Evolutionary conservation across 805 yeast species (phyloP).

Genomic region (Schizosaccharomyces lindneri): DNA sequence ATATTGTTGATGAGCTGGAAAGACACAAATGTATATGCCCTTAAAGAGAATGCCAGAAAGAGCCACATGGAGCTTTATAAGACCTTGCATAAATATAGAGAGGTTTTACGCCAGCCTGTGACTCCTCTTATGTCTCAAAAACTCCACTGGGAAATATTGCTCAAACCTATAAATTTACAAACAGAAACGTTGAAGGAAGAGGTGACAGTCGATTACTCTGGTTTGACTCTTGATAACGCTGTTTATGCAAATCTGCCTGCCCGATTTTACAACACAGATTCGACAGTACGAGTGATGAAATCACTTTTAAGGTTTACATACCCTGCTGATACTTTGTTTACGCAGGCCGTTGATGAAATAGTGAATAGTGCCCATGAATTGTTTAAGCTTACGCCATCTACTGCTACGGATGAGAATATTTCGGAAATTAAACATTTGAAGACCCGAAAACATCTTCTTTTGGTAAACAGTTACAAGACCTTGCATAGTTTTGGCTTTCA

Average conservation of each 20-base stretch:
- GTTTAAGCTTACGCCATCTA: constrained; percentile 53
- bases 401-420: constrained; percentile 47
- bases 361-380: constrained; percentile 25
- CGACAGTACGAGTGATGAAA: not conserved
- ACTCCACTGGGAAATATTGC: not conserved
- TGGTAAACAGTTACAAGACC: constrained; percentile 56
- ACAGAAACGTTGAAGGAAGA: not conserved
- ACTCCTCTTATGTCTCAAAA: constrained; percentile 4
- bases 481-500: constrained; percentile 55
- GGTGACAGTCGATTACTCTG: not conserved
- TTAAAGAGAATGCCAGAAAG: constrained; percentile 76
- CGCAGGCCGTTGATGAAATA: not conserved
- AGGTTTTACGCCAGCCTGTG: constrained; percentile 13
- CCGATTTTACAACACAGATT: not conserved
- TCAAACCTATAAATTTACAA: not conserved
- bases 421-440: constrained; percentile 44
- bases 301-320: too few species aligned
- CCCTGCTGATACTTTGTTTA: too few species aligned
- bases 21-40: constrained; percentile 78
- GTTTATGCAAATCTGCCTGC: not conserved
- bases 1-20: constrained; percentile 89
- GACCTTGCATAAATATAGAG: constrained; percentile 57
- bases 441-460: constrained; percentile 51
- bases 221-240: not conserved
- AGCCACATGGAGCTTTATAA: constrained; percentile 73